Evolutionary conservation across 2,329 filamentous ascomycete species (phyloP).

Genomic region (Hortaea werneckii): DNA sequence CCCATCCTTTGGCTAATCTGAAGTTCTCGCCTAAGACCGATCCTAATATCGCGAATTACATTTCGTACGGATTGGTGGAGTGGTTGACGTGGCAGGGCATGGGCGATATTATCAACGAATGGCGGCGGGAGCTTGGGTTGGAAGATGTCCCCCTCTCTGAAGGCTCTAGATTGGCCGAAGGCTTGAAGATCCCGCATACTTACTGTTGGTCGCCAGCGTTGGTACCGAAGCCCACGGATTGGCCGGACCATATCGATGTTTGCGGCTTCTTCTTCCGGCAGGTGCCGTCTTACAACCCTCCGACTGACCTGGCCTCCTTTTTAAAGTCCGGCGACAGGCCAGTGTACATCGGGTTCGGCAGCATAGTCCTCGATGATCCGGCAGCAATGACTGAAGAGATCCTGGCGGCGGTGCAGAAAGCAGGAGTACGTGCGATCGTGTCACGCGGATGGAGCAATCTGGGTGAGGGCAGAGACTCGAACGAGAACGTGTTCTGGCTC

Average conservation of each 20-base stretch:
- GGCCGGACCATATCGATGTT: conserved; percentile 44
- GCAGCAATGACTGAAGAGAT: conserved; percentile 58
- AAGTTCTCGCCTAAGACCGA: conserved; percentile 58
- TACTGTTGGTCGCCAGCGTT: conserved; percentile 81
- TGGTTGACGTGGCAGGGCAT: conserved; percentile 86
- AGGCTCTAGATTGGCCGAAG: neutral
- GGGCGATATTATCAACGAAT: conserved; percentile 78
- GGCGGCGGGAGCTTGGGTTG: conserved; percentile 49
- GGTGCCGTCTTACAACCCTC: conserved; percentile 46
- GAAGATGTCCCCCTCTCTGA: neutral
- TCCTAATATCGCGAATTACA: conserved; percentile 60
- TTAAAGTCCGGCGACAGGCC: conserved; percentile 57
- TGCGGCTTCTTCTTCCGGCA: conserved; percentile 66
- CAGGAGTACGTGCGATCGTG: conserved; percentile 41
- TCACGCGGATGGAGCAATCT: conserved; percentile 43
- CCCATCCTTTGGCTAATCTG: conserved; percentile 74
- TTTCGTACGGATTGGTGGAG: conserved; percentile 72
- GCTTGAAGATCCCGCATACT: conserved; percentile 67
- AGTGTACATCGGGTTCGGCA: conserved; percentile 71
- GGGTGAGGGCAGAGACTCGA: conserved; percentile 15
- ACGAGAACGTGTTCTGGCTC: conserved; percentile 35
- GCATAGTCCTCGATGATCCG: conserved; percentile 67
- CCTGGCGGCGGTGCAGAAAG: conserved; percentile 52
- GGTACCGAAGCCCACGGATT: conserved; percentile 65
- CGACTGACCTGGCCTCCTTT: conserved; percentile 53